A percentile compares a stretch with the other conserved stretches of the same genome.
phyloP scores from a whole-genome alignment of 2,329 filamentous ascomycete species.

The Myriosclerotinia scirpicola region DNA sequence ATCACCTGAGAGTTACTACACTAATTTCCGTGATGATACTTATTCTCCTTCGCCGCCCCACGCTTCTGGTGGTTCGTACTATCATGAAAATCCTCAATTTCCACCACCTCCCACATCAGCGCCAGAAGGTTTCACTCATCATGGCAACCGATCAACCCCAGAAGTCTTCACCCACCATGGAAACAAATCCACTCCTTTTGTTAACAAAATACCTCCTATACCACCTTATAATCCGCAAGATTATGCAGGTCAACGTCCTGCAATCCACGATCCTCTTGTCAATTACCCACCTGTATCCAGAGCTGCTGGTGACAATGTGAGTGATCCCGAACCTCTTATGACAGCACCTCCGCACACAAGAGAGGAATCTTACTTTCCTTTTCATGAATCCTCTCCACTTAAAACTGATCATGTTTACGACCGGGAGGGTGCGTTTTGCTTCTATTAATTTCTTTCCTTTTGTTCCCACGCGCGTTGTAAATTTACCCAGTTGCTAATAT shows the following conservation, averaged over 20 bases:
- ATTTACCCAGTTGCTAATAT: neutral
- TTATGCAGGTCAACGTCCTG: constrained; percentile 32
- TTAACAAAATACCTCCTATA: constrained; percentile 32
- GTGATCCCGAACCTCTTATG: constrained; percentile 30
- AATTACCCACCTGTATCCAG: constrained; percentile 32
- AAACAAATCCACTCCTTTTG: constrained; percentile 34
- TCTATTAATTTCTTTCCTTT: constrained; percentile 18
- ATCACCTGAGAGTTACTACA: constrained; percentile 39
- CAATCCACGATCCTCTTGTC: constrained; percentile 30
- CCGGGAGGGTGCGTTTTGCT: constrained; percentile 28
- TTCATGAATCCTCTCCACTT: constrained; percentile 34
- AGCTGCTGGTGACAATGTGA: constrained; percentile 40
- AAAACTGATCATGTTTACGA: constrained; percentile 32
- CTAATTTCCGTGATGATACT: constrained; percentile 34
- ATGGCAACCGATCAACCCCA: constrained; percentile 27
- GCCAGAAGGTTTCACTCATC: constrained; percentile 27
- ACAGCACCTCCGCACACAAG: constrained; percentile 24
- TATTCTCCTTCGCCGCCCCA: constrained; percentile 41
- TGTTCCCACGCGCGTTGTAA: neutral
- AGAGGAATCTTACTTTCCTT: constrained; percentile 33
- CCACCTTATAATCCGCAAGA: constrained; percentile 40
- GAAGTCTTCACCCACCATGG: constrained; percentile 30
- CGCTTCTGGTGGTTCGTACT: constrained; percentile 41
- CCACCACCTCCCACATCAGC: constrained; percentile 31
- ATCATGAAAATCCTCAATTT: constrained; percentile 35